These are phyloP conservation scores for Populus euphratica DNA, from an alignment of 345 rosid genomes.

Conservation along the genomic window DNA sequence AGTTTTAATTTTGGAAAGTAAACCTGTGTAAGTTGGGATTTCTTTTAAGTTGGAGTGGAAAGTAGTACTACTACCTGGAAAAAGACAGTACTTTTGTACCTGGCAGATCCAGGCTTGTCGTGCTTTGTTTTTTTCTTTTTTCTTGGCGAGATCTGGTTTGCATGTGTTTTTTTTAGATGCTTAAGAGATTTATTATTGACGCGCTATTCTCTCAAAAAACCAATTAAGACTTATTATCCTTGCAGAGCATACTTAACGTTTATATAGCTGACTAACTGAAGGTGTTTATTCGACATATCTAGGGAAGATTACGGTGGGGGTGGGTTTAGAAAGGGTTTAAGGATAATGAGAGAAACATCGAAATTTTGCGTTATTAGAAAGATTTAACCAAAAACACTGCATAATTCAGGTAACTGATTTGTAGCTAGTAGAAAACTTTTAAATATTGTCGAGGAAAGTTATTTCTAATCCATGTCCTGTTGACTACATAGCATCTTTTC, in stretches of 20 bases:
- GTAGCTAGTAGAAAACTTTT: neutral
- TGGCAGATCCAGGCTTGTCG: neutral
- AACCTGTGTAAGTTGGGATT: too few relatives aligned
- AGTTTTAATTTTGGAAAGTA: too few relatives aligned
- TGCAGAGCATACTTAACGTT: neutral
- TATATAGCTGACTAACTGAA: neutral
- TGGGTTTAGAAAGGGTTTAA: neutral
- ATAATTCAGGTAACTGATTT: neutral
- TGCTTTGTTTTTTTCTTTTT: neutral
- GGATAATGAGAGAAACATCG: neutral
- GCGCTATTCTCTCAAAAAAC: neutral
- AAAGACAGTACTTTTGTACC: too few relatives aligned
- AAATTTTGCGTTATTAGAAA: neutral
- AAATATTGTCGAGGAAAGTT: neutral
- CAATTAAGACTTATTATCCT: neutral
- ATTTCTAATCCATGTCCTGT: neutral
- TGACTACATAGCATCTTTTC: neutral
- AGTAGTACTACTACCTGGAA: too few relatives aligned
- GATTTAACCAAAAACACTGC: neutral
- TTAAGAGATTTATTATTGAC: neutral
- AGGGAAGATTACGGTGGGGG: neutral
- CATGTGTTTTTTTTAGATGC: neutral
- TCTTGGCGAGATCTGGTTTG: neutral
- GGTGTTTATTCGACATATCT: neutral
- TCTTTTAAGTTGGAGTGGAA: too few relatives aligned